Evolutionary conservation across 805 yeast species (phyloP).

Genomic region (Yarrowia yakushimensis): DNA sequence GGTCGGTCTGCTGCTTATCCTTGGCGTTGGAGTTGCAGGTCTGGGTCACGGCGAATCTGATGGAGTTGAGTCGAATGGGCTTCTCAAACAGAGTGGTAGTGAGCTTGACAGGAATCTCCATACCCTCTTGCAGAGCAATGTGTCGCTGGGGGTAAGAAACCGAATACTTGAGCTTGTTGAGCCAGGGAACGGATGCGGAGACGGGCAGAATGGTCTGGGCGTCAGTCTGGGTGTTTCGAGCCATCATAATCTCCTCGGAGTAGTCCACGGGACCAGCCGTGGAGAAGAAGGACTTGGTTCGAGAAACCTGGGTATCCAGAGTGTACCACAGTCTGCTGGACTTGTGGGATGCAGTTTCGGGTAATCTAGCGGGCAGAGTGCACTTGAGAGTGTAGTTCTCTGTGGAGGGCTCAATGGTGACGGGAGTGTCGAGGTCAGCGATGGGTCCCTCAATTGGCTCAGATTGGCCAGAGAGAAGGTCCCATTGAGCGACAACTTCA

Average conservation of each 20-base stretch:
- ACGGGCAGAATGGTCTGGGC: conserved; percentile 17
- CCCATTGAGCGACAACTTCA: conserved; percentile 12
- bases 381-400: background rate
- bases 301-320: background rate
- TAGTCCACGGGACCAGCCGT: background rate
- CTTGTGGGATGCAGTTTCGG: conserved; percentile 21
- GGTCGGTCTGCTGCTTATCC: conserved; percentile 6
- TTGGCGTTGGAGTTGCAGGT: conserved; percentile 3
- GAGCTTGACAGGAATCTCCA: conserved; percentile 10
- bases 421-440: background rate
- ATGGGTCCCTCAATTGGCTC: conserved; percentile 9
- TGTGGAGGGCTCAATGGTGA: background rate
- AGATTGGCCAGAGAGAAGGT: background rate
- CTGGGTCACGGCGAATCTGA: conserved; percentile 10
- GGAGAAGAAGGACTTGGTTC: conserved; percentile 1
- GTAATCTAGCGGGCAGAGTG: conserved; percentile 7
- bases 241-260: conserved; percentile 16
- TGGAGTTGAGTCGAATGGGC: conserved; percentile 19
- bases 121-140: conserved; percentile 4
- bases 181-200: conserved; percentile 15
- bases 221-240: conserved; percentile 12
- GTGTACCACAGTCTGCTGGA: conserved; percentile 12
- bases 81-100: conserved; percentile 11
- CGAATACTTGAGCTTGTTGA: conserved; percentile 11
- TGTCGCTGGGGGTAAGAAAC: conserved; percentile 15